Base-by-base conservation (phyloP, 768 basidiomycete genomes). In the Pleurotus giganteus region DNA sequence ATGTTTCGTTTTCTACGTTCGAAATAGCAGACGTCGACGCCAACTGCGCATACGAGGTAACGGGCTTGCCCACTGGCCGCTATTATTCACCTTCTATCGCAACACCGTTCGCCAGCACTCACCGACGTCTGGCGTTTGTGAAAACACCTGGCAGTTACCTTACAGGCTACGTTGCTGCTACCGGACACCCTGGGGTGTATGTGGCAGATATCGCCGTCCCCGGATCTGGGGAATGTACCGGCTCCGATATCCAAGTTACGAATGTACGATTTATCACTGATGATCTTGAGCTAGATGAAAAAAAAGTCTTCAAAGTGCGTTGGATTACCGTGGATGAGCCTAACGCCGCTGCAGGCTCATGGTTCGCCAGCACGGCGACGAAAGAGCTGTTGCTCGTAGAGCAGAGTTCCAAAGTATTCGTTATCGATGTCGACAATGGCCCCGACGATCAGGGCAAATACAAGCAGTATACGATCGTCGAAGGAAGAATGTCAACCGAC, bases 141-240 rank as follows among this genome's bases (percentile, higher is more conserved):
- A 87, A 86, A 68, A 79, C 77, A 4, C 75, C 73, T 0, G 87
- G 85, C 0, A 82, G 81, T 59, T 63, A 71, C 32, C 69, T 88
- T 29, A 84, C 84, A 0, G 88, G 88, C 1, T 61, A 84, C 57
- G 70, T 87, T 28, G 73, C 89, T 12, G 87, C 88, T 9, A 89
- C 85, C 2, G 82, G 82, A 4, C 73, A 73, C 29, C 66, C 77
- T 12, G 88, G 88, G 2, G 72, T 90, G 21, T 90, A 88, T 66
- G 60, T 89, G 52, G 87, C 79, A 11, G 76, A 85, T 27, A 65
- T 89, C 56, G 73, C 69, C 1, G 71, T 88, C 8, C 83, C 84
- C 7, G 11, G 37, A n/a, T 11, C 19, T 26, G 34, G 7, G 37
- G 23, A 51, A 21, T 37, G 34, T 8, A 19, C 34, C 6, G 61